Conservation (phyloP, 352 stramenopile species). For the Phytophthora foliorum region DNA sequence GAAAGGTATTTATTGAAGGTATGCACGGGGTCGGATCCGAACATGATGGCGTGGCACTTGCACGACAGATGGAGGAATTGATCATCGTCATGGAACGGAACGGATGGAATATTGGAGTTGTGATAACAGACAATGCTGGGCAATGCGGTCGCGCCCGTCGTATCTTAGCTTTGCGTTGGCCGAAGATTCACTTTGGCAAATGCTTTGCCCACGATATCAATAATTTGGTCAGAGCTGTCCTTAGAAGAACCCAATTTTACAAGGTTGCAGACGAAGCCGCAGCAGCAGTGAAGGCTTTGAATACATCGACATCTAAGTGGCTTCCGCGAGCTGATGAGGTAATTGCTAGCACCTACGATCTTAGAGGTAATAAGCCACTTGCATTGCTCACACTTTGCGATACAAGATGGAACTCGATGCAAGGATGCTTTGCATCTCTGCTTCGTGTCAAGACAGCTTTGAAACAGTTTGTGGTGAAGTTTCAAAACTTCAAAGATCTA, state of each 20-base stretch:
- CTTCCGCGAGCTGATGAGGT: too few relatives aligned
- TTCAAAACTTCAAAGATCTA: not conserved
- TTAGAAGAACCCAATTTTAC: constrained; percentile 1
- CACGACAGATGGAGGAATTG: constrained; percentile 11
- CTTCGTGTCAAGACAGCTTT: constrained; percentile 13
- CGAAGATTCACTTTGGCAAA: constrained; percentile 3
- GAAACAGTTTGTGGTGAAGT: constrained; percentile 1
- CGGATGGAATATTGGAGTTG: constrained; percentile 11
- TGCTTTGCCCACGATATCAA: constrained; percentile 25
- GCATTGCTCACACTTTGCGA: constrained; percentile 20
- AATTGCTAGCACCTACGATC: too few relatives aligned
- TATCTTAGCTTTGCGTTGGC: constrained; percentile 13
- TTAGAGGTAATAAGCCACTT: too few relatives aligned
- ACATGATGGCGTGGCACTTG: constrained; percentile 11
- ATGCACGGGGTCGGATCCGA: constrained; percentile 10
- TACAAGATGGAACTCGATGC: constrained; percentile 35
- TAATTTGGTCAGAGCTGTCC: constrained; percentile 10
- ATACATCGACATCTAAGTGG: not conserved
- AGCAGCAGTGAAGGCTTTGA: constrained; percentile 17
- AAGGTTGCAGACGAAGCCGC: constrained; percentile 9
- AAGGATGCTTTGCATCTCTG: constrained; percentile 30
- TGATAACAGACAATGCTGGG: constrained; percentile 18
- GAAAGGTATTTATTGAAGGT: not conserved
- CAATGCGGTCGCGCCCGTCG: constrained; percentile 17
- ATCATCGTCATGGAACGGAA: too few relatives aligned